phyloP scores from a whole-genome alignment of 306 rosid genomes.

The Herpetospermum pedunculosum region DNA sequence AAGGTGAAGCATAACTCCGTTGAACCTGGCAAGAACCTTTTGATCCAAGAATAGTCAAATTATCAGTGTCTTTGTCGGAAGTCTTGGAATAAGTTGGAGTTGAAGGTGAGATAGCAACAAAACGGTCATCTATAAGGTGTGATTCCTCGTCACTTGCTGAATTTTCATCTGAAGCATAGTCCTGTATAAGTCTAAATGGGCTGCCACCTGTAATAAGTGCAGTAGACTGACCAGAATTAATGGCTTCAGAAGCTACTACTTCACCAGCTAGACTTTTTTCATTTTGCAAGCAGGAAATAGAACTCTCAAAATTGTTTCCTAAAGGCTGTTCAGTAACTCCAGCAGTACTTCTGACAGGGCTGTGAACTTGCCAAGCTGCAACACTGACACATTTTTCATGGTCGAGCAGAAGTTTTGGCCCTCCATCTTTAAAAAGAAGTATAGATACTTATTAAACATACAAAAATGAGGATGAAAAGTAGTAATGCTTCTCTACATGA shows the following conservation, averaged over 20 bases:
- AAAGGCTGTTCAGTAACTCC: neutral
- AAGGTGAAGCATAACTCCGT: slow-evolving; percentile 17
- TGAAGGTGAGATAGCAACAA: slow-evolving; percentile 15
- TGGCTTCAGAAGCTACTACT: slow-evolving; percentile 23
- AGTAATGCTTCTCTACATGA: neutral
- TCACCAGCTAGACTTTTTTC: neutral
- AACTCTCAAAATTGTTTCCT: slow-evolving; percentile 11
- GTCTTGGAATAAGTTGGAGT: slow-evolving; percentile 21
- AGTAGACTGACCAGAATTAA: slow-evolving; percentile 17
- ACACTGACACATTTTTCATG: slow-evolving; percentile 18
- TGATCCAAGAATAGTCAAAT: slow-evolving; percentile 22
- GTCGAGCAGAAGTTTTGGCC: slow-evolving; percentile 15
- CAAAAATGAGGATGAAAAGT: slow-evolving; percentile 1
- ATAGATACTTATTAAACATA: neutral
- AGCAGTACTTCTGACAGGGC: neutral
- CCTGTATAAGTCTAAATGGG: slow-evolving; percentile 73
- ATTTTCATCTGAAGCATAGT: slow-evolving; percentile 69
- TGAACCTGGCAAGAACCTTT: slow-evolving; percentile 16
- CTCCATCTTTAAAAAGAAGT: slow-evolving; percentile 27
- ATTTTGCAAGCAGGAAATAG: neutral
- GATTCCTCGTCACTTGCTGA: slow-evolving; percentile 42
- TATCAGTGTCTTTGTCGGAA: slow-evolving; percentile 19
- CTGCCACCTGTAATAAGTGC: slow-evolving; percentile 33
- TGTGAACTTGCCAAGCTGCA: slow-evolving; percentile 19
- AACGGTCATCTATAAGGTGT: slow-evolving; percentile 22